phyloP scores from a whole-genome alignment of 2,329 filamentous ascomycete species.

The Aspergillus sp. region DNA sequence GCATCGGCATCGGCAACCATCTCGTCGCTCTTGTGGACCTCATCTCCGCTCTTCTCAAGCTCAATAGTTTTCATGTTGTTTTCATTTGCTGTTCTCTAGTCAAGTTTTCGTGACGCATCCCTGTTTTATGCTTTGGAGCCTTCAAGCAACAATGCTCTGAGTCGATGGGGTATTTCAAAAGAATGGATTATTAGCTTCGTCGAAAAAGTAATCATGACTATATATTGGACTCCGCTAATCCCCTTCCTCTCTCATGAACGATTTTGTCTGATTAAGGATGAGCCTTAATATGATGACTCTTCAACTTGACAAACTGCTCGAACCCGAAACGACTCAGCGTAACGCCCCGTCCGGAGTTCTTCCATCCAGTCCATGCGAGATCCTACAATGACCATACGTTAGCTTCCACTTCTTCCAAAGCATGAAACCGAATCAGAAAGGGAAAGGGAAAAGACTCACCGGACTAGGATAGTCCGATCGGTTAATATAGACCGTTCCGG shows the following conservation, averaged over 20 bases:
- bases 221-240: no score
- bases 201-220: no score
- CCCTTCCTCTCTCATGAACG: not conserved
- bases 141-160: no score
- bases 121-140: no score
- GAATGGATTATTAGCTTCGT: no score
- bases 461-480: constrained; percentile 86
- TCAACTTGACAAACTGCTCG: constrained; percentile 91
- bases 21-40: not conserved
- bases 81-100: no score
- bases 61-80: no score
- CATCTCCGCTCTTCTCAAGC: not conserved
- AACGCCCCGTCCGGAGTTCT: constrained; percentile 88
- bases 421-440: no score
- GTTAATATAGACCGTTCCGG: constrained; percentile 94
- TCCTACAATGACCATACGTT: constrained; percentile 43
- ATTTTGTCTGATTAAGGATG: constrained; percentile 45
- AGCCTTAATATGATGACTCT: constrained; percentile 91
- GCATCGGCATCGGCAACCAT: not conserved
- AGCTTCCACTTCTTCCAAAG: no score
- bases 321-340: constrained; percentile 87
- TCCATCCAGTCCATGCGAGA: constrained; percentile 96
- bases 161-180: no score
- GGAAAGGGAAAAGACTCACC: constrained; percentile 24
- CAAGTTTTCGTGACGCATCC: no score